phyloP scores from a whole-genome alignment of 768 basidiomycete genomes.

The Lanmaoa pseudosensibilis region DNA sequence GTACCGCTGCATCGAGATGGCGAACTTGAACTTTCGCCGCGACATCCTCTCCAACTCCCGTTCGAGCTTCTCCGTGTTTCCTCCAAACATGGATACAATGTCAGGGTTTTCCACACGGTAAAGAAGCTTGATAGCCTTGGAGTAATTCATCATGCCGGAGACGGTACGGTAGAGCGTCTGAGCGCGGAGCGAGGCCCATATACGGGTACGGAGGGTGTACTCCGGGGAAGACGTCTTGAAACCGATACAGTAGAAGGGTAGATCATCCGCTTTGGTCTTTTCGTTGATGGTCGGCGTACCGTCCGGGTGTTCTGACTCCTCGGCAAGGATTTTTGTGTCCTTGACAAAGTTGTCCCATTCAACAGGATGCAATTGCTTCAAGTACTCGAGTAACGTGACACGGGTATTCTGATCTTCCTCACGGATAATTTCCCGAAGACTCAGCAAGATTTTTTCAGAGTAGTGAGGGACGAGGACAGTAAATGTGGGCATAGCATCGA shows the following conservation, averaged over 20 bases:
- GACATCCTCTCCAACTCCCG: conserved; percentile 97
- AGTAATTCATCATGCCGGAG: conserved; percentile 99
- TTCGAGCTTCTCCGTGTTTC: conserved; percentile 95
- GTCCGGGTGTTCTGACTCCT: conserved; percentile 69
- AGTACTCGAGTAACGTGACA: conserved; percentile 94
- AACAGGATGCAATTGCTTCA: conserved; percentile 96
- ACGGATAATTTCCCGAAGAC: conserved; percentile 95
- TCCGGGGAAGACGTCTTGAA: conserved; percentile 99
- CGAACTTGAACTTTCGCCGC: conserved; percentile 96
- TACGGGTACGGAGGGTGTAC: conserved; percentile 97
- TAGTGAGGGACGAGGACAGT: conserved; percentile 99
- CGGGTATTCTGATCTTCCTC: conserved; percentile 97
- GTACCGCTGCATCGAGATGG: conserved; percentile 98
- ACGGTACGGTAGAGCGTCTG: conserved; percentile 99
- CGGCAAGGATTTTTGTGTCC: conserved; percentile 98
- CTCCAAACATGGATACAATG: conserved; percentile 93
- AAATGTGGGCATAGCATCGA: conserved; percentile 99
- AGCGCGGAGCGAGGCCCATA: conserved; percentile 97
- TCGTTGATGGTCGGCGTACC: conserved; percentile 61
- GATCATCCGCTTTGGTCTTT: conserved; percentile 84
- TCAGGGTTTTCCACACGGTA: conserved; percentile 99
- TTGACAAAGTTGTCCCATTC: conserved; percentile 99
- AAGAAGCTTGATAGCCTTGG: conserved; percentile 98
- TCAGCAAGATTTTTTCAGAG: conserved; percentile 97
- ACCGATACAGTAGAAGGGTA: conserved; percentile 99